Base-by-base conservation (phyloP, 2,329 filamentous ascomycete species). In the Epichloe scottii region DNA sequence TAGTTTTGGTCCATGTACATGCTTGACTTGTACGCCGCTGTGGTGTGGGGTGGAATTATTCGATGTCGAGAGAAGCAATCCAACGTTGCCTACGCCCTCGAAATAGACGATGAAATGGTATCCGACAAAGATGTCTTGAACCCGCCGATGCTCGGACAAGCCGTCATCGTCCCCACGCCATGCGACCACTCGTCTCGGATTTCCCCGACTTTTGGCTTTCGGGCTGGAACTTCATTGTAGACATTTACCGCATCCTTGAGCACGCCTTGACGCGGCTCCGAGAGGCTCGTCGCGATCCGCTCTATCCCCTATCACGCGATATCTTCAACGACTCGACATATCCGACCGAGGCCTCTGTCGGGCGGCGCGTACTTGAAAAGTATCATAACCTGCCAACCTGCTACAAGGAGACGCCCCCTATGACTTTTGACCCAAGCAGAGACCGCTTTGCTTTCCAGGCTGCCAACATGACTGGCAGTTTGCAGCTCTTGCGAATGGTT, bases 1-100 rank as follows among this genome's bases (percentile, higher is more conserved):
- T 53, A 73, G 68, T 74, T 73, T 56, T 81, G 77, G 77, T 75
- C 75, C 38, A 77, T 76, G 51, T 81, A 80, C 57, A 76, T 72
- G 8, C 62, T 80, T 2, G 77, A 81, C 51, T 68, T 81, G 3
- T 78, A 74, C 59, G 68, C 72, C 0, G 70, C 73, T 3, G 71
- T 77, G 39, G 73, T 79, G 7, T 79, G 74, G 70, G 71, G 56
- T 11, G 58, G 58, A 38, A 50, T 58, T 14, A 50, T 60, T 3
- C 55, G 56, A 34, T 58, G 50, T 26, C 54, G 54, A n/a, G 59
- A 61, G 48, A 53, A 57, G 37, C 60, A 58, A 35, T 57, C 53
- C 5, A 57, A 56, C 17, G 59, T 62, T 7, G 47, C 52, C n/a
- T 60, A 62, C 42, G 58, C 59, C 10, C 46, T 47, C 5, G 58